Evolutionary conservation across 495 filamentous ascomycete genomes (phyloP).

Genomic region (Thozetella sp.): DNA sequence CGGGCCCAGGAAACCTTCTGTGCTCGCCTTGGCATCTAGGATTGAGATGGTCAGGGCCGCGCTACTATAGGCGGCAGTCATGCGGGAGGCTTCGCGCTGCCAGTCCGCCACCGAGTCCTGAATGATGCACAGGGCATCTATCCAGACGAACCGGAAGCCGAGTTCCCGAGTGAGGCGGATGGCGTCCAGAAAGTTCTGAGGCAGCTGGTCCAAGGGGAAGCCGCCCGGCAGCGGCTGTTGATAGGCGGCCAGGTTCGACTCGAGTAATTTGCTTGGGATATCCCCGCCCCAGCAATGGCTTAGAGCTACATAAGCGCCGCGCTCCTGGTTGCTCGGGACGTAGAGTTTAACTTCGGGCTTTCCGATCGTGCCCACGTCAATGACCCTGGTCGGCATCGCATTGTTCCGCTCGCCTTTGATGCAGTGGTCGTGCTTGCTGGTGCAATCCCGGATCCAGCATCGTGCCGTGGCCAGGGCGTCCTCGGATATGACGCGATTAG

Average conservation of each 20-base stretch:
- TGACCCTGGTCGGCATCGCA: not conserved
- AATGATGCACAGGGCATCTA: conserved; percentile 18
- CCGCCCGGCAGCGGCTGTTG: not conserved
- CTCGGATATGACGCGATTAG: too few relatives aligned
- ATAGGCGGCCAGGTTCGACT: not conserved
- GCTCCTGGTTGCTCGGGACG: not conserved
- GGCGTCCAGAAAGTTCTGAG: not conserved
- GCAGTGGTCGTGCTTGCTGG: too few relatives aligned
- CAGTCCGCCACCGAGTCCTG: conserved; percentile 19
- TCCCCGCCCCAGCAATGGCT: not conserved
- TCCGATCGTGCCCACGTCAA: not conserved
- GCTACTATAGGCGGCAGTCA: conserved; percentile 14
- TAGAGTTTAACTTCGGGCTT: not conserved
- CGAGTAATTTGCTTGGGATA: not conserved
- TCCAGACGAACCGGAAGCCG: conserved; percentile 13
- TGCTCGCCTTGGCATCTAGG: not conserved
- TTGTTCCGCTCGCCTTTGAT: not conserved
- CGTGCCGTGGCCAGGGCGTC: too few relatives aligned
- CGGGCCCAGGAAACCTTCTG: not conserved
- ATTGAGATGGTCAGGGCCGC: conserved; percentile 9
- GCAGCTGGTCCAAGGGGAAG: too few relatives aligned
- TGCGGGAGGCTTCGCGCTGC: conserved; percentile 11
- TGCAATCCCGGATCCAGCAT: too few relatives aligned
- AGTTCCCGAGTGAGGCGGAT: conserved; percentile 5
- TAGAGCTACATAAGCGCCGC: not conserved